These are phyloP conservation scores for Nemania sp. DNA, from an alignment of 2,329 filamentous ascomycete genomes.

Conservation along the genomic window DNA sequence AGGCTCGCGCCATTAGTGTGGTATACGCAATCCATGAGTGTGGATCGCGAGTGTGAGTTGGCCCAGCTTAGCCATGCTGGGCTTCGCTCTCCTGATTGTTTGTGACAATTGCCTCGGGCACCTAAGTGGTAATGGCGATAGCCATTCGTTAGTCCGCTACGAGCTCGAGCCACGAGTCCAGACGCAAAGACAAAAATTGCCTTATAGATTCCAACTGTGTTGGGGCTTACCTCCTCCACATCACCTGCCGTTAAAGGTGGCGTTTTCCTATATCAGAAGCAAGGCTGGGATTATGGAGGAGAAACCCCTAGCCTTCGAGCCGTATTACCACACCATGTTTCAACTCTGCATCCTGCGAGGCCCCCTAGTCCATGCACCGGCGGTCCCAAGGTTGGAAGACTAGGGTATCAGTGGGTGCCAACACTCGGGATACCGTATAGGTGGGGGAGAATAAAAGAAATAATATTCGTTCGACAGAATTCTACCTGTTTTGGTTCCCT, in stretches of 20 bases:
- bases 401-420: not conserved
- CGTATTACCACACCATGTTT: not conserved
- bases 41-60: conserved; percentile 3
- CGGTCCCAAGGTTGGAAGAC: conserved; percentile 15
- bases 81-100: not conserved
- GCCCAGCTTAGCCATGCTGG: conserved; percentile 16
- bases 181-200: not conserved
- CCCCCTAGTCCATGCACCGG: not conserved
- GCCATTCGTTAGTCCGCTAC: not conserved
- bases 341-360: conserved; percentile 20
- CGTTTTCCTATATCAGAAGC: not conserved
- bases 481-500: not conserved
- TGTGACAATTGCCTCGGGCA: conserved; percentile 1
- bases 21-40: not conserved
- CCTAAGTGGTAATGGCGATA: not conserved
- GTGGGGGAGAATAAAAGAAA: not conserved
- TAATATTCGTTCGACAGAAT: not conserved
- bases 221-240: not conserved
- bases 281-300: not conserved
- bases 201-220: not conserved
- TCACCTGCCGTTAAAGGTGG: not conserved
- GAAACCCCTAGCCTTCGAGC: not conserved
- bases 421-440: not conserved
- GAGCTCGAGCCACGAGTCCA: conserved; percentile 1
- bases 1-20: conserved; percentile 23